These are phyloP conservation scores for Striga asiatica DNA, from an alignment of 257 asterid genomes.

Conservation along the genomic window DNA sequence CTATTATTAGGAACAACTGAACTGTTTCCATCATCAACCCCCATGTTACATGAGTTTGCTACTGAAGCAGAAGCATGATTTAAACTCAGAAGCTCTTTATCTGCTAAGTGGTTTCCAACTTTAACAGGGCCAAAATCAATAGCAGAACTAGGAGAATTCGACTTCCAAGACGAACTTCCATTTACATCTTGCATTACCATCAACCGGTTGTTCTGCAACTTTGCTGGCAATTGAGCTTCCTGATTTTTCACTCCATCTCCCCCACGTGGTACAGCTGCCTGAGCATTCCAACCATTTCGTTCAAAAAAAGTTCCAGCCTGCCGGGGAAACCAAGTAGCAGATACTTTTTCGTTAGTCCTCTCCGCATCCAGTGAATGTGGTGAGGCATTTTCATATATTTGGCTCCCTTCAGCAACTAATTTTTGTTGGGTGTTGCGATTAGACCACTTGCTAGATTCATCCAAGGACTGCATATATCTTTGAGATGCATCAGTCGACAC, in stretches of 20 bases:
- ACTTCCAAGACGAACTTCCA: constrained; percentile 35
- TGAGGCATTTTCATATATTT: constrained; percentile 26
- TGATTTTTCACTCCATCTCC: constrained; percentile 33
- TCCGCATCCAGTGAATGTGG: constrained; percentile 35
- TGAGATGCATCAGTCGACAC: constrained; percentile 30
- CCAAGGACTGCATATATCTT: constrained; percentile 27
- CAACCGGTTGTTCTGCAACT: constrained; percentile 27
- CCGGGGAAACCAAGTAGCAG: constrained; percentile 28
- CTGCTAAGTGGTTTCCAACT: constrained; percentile 25
- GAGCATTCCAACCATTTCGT: constrained; percentile 44
- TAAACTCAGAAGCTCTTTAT: constrained; percentile 32
- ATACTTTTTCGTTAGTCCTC: constrained; percentile 15
- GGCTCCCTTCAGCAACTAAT: constrained; percentile 29
- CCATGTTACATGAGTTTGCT: constrained; percentile 26
- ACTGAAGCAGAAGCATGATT: constrained; percentile 26
- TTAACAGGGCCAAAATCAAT: constrained; percentile 33
- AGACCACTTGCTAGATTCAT: constrained; percentile 34
- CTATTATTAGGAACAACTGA: constrained; percentile 31
- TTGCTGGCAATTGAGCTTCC: constrained; percentile 27
- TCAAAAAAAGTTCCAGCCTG: constrained; percentile 29
- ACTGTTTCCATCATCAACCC: constrained; percentile 35
- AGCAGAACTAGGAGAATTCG: constrained; percentile 33
- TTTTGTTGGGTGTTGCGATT: constrained; percentile 23
- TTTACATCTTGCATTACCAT: constrained; percentile 31
- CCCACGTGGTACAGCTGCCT: constrained; percentile 28